phyloP scores from a whole-genome alignment of 2,329 filamentous ascomycete species.

The Akanthomyces lecanii region DNA sequence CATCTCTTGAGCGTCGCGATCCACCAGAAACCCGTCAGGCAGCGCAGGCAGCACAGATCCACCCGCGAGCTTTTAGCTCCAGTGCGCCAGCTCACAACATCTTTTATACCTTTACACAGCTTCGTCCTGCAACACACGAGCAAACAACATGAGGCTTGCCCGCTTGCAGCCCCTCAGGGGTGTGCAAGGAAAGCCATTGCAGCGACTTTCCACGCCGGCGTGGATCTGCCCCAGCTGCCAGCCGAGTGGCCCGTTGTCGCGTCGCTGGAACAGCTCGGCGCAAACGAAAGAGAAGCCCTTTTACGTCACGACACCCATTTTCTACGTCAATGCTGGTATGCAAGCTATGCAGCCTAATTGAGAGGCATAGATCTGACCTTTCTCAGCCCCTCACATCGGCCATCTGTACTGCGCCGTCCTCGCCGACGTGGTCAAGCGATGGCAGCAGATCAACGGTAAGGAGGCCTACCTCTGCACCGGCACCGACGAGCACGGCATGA shows the following conservation, averaged over 20 bases:
- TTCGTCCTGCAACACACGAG: background rate
- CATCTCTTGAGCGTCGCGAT: background rate
- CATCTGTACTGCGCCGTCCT: conserved; percentile 93
- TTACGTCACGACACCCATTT: conserved; percentile 95
- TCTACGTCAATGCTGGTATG: conserved; percentile 93
- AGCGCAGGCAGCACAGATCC: conserved; percentile 5
- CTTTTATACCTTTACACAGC: background rate
- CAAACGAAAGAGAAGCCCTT: conserved; percentile 62
- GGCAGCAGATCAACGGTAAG: conserved; percentile 71
- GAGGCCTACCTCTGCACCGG: conserved; percentile 77
- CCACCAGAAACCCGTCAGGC: conserved; percentile 1
- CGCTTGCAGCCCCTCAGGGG: conserved; percentile 26
- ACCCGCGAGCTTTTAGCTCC: background rate
- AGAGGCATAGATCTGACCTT: conserved; percentile 15
- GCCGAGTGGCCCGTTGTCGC: conserved; percentile 20
- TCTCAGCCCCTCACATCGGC: conserved; percentile 80
- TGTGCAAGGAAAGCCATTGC: conserved; percentile 22
- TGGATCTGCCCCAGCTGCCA: conserved; percentile 30
- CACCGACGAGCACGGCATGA: conserved; percentile 96
- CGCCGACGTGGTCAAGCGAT: conserved; percentile 86
- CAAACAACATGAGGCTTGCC: conserved; percentile 27
- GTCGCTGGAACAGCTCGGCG: conserved; percentile 30
- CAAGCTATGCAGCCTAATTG: background rate
- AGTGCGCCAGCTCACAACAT: background rate
- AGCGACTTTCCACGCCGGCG: conserved; percentile 18